phyloP scores from a whole-genome alignment of 2,329 filamentous ascomycete species.

The Botryotinia calthae region DNA sequence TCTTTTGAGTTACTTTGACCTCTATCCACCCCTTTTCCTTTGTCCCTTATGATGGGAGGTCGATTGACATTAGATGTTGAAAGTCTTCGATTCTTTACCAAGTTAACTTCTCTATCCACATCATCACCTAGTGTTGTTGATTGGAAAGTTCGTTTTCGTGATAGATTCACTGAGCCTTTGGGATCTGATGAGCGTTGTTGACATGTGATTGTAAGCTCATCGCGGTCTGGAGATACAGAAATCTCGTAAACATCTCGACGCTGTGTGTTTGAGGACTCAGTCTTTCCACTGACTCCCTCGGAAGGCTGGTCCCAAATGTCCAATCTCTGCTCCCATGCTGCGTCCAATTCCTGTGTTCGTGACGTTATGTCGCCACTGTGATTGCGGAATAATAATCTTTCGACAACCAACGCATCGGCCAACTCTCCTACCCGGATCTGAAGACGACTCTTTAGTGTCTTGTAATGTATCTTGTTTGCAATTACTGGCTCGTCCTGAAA shows the following conservation, averaged over 20 bases:
- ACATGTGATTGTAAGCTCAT: neutral
- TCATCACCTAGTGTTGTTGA: neutral
- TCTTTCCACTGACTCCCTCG: neutral
- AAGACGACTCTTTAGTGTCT: neutral
- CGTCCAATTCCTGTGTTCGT: neutral
- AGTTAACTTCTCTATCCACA: neutral
- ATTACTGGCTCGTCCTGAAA: neutral
- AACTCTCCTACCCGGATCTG: neutral
- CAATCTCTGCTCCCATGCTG: neutral
- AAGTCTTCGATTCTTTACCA: neutral
- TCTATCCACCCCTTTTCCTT: neutral
- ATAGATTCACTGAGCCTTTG: neutral
- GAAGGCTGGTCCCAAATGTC: neutral
- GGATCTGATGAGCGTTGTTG: neutral
- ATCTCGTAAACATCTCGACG: neutral
- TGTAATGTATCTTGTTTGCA: neutral
- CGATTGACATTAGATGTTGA: neutral
- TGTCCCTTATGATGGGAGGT: neutral
- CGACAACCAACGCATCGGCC: neutral
- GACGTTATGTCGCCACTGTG: neutral
- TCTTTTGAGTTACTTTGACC: no score
- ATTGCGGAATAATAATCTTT: neutral
- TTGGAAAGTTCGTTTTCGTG: neutral
- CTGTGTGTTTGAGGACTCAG: neutral
- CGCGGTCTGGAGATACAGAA: no score